Percentiles rank a stretch among this genome's conserved stretches.
Conservation (phyloP, 1,284 basidiomycete species). For the Cutaneotrichosporon arboriforme region DNA sequence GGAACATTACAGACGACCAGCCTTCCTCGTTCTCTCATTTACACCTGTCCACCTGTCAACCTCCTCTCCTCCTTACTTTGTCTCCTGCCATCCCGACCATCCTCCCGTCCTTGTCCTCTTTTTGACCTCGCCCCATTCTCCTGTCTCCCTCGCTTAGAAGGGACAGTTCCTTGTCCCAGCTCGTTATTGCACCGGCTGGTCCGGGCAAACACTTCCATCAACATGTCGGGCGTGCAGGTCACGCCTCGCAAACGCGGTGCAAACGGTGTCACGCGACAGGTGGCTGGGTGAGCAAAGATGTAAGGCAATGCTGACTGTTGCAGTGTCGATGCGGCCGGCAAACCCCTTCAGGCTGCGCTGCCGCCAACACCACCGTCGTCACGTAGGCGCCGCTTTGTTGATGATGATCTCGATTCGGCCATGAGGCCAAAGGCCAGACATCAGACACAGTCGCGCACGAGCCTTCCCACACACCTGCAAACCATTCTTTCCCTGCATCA, state of each 20-base stretch:
- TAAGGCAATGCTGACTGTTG: not conserved
- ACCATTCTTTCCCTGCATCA: conserved; percentile 42
- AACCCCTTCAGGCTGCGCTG: conserved; percentile 7
- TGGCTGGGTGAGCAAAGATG: not conserved
- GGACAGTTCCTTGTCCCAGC: not conserved
- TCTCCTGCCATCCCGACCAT: not conserved
- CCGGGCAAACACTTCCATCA: not conserved
- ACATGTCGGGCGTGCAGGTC: conserved; percentile 5
- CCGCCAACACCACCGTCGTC: conserved; percentile 6
- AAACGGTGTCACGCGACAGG: not conserved
- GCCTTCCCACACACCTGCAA: conserved; percentile 42
- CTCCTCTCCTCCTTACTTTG: not conserved
- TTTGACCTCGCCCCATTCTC: not conserved
- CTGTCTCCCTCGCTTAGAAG: not conserved
- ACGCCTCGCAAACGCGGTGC: conserved; percentile 9
- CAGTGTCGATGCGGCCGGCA: conserved; percentile 1
- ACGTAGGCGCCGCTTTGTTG: not conserved
- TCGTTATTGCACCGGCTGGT: conserved; percentile 1
- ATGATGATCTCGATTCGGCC: not conserved
- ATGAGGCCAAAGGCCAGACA: not conserved
- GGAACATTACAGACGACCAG: not conserved
- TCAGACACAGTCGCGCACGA: not conserved
- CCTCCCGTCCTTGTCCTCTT: not conserved
- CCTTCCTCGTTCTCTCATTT: not conserved
- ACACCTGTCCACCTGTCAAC: not conserved